These are phyloP conservation scores for Rhizopus stolonifer DNA, from an alignment of 371 early-diverging fungal species.

Conservation along the genomic window DNA sequence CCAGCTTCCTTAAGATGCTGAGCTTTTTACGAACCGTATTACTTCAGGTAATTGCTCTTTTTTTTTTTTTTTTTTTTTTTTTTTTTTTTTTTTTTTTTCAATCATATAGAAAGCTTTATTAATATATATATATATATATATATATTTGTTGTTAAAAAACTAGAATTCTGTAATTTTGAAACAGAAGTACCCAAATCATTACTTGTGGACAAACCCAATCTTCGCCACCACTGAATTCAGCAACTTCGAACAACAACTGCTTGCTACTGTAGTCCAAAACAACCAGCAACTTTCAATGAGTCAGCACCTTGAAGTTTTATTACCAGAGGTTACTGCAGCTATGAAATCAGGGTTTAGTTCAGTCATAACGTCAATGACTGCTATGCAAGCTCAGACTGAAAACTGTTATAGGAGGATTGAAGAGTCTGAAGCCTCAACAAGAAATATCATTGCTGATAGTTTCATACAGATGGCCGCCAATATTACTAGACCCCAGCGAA, in stretches of 20 bases:
- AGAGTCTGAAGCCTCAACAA: too few species aligned
- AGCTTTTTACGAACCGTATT: conserved; percentile 3
- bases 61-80: too few species aligned
- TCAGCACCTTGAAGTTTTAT: background rate
- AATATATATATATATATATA: too few species aligned
- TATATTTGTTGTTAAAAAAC: too few species aligned
- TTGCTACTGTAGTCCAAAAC: background rate
- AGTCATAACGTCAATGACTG: too few species aligned
- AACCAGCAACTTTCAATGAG: background rate
- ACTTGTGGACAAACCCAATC: background rate
- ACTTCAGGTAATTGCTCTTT: conserved; percentile 7
- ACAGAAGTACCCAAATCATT: conserved; percentile 9
- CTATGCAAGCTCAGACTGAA: background rate
- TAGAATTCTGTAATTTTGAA: conserved; percentile 9
- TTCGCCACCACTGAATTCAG: background rate
- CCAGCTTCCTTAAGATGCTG: conserved; percentile 8
- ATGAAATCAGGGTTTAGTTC: background rate
- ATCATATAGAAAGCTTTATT: too few species aligned
- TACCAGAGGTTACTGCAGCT: background rate
- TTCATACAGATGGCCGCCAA: too few species aligned
- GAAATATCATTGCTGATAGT: too few species aligned
- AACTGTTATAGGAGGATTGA: background rate
- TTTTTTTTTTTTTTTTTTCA: too few species aligned
- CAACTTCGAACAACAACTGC: too few species aligned
- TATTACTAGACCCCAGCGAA: too few species aligned